A percentile compares a stretch with the other conserved stretches of the same genome.
Evolutionary conservation across 2,329 filamentous ascomycete species (phyloP).

Genomic region (Fusarium subtropicale): DNA sequence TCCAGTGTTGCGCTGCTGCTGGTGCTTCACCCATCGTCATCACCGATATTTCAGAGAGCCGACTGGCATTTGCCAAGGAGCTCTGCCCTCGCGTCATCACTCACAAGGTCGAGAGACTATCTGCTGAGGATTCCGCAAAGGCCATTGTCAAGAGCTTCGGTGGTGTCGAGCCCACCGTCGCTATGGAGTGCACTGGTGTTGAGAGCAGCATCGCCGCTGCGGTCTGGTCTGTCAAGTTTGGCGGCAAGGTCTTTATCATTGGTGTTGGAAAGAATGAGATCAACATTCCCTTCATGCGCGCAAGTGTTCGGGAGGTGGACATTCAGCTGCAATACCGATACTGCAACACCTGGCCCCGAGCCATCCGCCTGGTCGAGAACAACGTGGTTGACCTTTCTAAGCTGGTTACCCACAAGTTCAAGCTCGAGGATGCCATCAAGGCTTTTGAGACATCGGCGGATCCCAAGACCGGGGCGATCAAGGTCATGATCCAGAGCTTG

Average conservation of each 20-base stretch:
- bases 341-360: slow-evolving; percentile 94
- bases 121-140: slow-evolving; percentile 77
- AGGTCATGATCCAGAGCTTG: slow-evolving; percentile 89
- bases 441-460: slow-evolving; percentile 91
- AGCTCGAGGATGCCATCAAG: slow-evolving; percentile 85
- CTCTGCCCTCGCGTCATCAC: slow-evolving; percentile 83
- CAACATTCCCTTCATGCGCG: slow-evolving; percentile 93
- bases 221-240: slow-evolving; percentile 92
- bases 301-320: slow-evolving; percentile 91
- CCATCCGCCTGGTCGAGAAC: slow-evolving; percentile 87
- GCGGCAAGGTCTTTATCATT: slow-evolving; percentile 96
- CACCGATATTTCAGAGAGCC: slow-evolving; percentile 91
- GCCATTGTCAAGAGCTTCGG: slow-evolving; percentile 76
- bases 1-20: slow-evolving; percentile 85
- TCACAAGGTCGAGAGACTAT: slow-evolving; percentile 77
- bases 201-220: slow-evolving; percentile 88
- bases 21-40: slow-evolving; percentile 93
- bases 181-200: slow-evolving; percentile 94
- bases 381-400: slow-evolving; percentile 84
- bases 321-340: slow-evolving; percentile 98
- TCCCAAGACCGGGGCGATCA: slow-evolving; percentile 94
- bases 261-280: slow-evolving; percentile 97
- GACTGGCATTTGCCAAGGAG: slow-evolving; percentile 85
- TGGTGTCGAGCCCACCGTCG: slow-evolving; percentile 82
- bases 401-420: slow-evolving; percentile 89